Evolutionary conservation across 768 basidiomycete genomes (phyloP).

Genomic region (Tulasnella sp.): DNA sequence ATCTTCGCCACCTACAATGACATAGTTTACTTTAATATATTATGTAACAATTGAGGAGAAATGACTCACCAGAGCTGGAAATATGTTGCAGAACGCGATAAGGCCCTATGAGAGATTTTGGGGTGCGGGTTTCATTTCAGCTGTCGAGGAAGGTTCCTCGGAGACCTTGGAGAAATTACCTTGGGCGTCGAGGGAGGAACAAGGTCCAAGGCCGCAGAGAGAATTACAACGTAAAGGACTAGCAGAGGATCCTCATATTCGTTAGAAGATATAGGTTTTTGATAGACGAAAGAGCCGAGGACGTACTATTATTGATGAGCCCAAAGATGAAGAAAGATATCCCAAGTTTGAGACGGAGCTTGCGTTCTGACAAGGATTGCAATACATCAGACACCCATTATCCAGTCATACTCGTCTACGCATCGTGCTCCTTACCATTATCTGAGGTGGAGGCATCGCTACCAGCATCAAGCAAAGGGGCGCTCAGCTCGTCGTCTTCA

Average conservation of each 20-base stretch:
- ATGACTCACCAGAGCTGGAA: constrained; percentile 51
- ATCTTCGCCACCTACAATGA: constrained; percentile 48
- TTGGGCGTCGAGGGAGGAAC: constrained; percentile 88
- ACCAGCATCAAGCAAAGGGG: no score
- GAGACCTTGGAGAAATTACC: constrained; percentile 10
- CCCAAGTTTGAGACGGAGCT: constrained; percentile 31
- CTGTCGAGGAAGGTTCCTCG: not conserved
- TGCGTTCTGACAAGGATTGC: not conserved
- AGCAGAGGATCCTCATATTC: not conserved
- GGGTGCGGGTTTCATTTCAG: not conserved
- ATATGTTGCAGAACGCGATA: constrained; percentile 90
- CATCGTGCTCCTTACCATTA: no score
- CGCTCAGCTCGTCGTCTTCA: no score
- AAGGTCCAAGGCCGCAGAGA: constrained; percentile 90
- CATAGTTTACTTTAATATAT: not conserved
- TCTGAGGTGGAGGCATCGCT: no score
- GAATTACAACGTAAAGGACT: constrained; percentile 94
- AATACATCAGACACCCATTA: no score
- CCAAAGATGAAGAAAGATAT: constrained; percentile 84
- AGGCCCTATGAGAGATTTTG: constrained; percentile 43
- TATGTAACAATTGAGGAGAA: no score
- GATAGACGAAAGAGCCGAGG: not conserved
- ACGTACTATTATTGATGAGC: constrained; percentile 77
- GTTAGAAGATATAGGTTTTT: not conserved
- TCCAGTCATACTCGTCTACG: no score